Conservation (phyloP, 106 monocot species). For the Apostasia shenzhenica region DNA sequence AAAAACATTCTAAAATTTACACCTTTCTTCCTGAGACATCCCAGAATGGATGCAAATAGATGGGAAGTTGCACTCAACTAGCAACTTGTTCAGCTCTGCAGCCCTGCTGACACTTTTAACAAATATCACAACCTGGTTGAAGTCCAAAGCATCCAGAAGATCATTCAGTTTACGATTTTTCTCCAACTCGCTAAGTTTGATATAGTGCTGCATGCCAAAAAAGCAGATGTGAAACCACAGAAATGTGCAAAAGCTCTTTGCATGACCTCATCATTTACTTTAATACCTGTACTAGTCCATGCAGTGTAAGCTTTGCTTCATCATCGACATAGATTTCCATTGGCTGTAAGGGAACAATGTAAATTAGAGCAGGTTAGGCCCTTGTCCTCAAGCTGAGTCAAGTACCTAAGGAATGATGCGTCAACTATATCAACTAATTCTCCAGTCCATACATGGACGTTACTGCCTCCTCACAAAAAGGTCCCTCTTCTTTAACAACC, state of each 20-base stretch:
- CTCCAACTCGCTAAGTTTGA: slow-evolving; percentile 87
- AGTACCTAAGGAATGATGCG: slow-evolving; percentile 40
- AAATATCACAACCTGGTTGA: slow-evolving; percentile 99
- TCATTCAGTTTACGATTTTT: slow-evolving; percentile 99
- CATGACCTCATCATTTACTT: neutral
- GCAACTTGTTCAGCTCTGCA: slow-evolving; percentile 87
- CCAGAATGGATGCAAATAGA: slow-evolving; percentile 99
- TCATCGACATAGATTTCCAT: slow-evolving; percentile 99
- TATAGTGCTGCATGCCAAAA: slow-evolving; percentile 70
- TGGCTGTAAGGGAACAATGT: slow-evolving; percentile 81
- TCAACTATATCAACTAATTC: slow-evolving; percentile 9
- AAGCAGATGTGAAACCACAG: neutral
- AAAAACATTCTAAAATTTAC: neutral
- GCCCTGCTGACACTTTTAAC: slow-evolving; percentile 95
- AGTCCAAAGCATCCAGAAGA: slow-evolving; percentile 95
- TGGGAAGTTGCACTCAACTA: slow-evolving; percentile 96
- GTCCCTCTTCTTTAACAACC: too few relatives aligned
- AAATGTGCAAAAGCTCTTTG: neutral
- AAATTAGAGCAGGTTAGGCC: slow-evolving; percentile 47
- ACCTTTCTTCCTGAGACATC: slow-evolving; percentile 98
- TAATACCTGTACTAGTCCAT: slow-evolving; percentile 94
- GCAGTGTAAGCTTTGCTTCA: slow-evolving; percentile 93
- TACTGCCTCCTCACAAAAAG: slow-evolving; percentile 6
- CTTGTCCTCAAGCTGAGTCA: slow-evolving; percentile 49
- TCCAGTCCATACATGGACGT: slow-evolving; percentile 17